Evolutionary conservation across 371 early-diverging fungal genomes (phyloP), one percentile per base, ranked within the genome.

Genomic region (Mucor plumbeus): DNA sequence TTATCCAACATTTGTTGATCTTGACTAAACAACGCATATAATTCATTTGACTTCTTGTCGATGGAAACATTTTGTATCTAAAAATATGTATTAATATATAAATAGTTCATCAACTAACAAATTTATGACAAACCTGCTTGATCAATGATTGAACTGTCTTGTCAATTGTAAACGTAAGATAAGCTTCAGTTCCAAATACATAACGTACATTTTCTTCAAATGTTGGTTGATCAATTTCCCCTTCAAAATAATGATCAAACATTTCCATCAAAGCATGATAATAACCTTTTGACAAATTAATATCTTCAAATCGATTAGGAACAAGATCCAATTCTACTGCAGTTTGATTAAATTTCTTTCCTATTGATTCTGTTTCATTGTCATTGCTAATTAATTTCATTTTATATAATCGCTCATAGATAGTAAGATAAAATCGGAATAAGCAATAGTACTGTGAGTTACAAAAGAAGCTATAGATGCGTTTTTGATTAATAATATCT

Each of bases 131-230:
- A 75, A 92, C 89, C 82, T 92, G 91, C 78, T 94, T 95, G 21
- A 90, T 78, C 59, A 94, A 70, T 3, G 86, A 19, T 62, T 85
- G 88, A 21, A 93, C 78, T 11, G 94, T 78, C 65, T 91, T 92
- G 76, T 96, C 97, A 10, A 96, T 72, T 0, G 95, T 94, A 64
- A 95, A 92, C 47, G 91, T 80, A 36, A 87, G 69, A 72, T 94
- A 95, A 0, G 93, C 97, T 39, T 91, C 84, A 40, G 92, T 94
- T 13, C 92, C 90, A 77, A 90, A 96, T 69, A 95, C 74, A 47
- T 86, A 84, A 4, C 97, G 88, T 41, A 91, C 74, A 39, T 87
- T 79, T 63, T 99, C 99, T 70, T 99, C 99, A 87, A 91, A 99
- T 40, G 80, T 80, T 36, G 75, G 72, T 36, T 82, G 71, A 31